Evolutionary conservation across 1,284 basidiomycete species (phyloP).

Genomic region (Bjerkandera adusta): DNA sequence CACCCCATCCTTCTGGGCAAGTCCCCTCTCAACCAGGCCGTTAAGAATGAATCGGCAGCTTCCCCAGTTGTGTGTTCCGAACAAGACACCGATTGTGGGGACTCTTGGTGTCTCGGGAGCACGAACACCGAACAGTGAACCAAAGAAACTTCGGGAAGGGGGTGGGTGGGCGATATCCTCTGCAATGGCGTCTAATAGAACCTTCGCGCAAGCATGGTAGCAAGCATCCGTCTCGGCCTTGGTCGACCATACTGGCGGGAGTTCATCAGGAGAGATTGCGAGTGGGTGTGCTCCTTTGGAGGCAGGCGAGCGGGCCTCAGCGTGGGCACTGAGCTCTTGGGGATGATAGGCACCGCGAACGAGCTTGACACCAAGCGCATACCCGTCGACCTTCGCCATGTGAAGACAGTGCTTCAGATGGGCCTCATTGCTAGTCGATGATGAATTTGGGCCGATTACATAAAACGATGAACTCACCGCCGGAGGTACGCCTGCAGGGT

Average conservation of each 20-base stretch:
- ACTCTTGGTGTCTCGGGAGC: slow-evolving; percentile 11
- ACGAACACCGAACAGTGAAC: neutral
- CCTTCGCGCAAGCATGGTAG: slow-evolving; percentile 68
- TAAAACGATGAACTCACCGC: slow-evolving; percentile 38
- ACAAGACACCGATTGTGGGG: slow-evolving; percentile 67
- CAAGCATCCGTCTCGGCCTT: slow-evolving; percentile 80
- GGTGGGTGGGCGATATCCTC: slow-evolving; percentile 34
- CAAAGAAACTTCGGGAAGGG: neutral
- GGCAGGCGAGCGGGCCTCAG: slow-evolving; percentile 25
- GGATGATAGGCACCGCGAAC: slow-evolving; percentile 94
- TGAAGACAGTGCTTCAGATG: slow-evolving; percentile 67
- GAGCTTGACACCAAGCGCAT: slow-evolving; percentile 89
- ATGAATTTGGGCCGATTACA: neutral
- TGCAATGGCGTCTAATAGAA: slow-evolving; percentile 62
- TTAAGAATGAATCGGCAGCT: slow-evolving; percentile 63
- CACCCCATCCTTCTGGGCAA: slow-evolving; percentile 39
- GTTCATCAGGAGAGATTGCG: slow-evolving; percentile 53
- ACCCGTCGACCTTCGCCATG: slow-evolving; percentile 70
- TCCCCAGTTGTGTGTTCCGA: slow-evolving; percentile 85
- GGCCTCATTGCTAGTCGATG: slow-evolving; percentile 41
- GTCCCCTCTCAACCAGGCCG: slow-evolving; percentile 54
- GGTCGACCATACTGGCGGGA: slow-evolving; percentile 65
- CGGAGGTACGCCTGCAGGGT: slow-evolving; percentile 88
- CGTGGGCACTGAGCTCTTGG: slow-evolving; percentile 63
- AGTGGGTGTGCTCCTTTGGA: slow-evolving; percentile 17